Base-by-base conservation (phyloP, 2,329 filamentous ascomycete genomes). In the Zymoseptoria pseudotritici region DNA sequence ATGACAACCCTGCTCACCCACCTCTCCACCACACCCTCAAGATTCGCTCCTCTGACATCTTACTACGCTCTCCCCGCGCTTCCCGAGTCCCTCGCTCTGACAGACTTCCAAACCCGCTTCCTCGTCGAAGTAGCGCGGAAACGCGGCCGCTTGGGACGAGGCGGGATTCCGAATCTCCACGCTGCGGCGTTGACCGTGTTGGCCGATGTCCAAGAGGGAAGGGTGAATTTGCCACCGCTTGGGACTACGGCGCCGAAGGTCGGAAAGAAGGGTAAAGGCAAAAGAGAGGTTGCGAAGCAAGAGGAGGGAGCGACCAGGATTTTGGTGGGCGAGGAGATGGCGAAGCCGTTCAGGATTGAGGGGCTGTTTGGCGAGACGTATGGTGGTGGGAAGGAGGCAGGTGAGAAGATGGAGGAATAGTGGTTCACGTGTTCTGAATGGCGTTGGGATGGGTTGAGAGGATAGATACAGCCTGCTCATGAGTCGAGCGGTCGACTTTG, bases 171-270 rank as follows among this genome's bases (percentile, higher is more conserved):
- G 51, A 99, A 97, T 75, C 76, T 97, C 61, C 82, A 86, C 66
- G 86, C 89, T 57, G 93, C 94, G 7, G 94, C 93, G 64, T 93
- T 94, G 83, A 88, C 90, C 0, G 92, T 99, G 58, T 86, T 99
- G 60, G 94, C 86, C n/a, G 94, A 99, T 78, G 96, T 94, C 90
- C 85, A 94, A 67, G 93, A 97, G 73, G 93, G 92, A 24, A 85
- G 94, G 56, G 95, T 99, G 71, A 73, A 52, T 58, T 65, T 63
- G 69, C 74, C 51, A 74, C 75, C 52, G 72, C 75, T 63, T 71
- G 73, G 53, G 69, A 67, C 62, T 53, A 71, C 51, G 61, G 70
- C 54, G 63, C 13, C 36, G 36, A 46, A 46, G 36, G 17, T n/a
- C 4, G 73, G 70, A 19, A 60, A 61, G 54, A 85, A 91, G 66